A percentile compares a stretch with the other conserved stretches of the same genome.
phyloP scores from a whole-genome alignment of 192 early-diverging fungal genomes.

The Geosiphon pyriformis region DNA sequence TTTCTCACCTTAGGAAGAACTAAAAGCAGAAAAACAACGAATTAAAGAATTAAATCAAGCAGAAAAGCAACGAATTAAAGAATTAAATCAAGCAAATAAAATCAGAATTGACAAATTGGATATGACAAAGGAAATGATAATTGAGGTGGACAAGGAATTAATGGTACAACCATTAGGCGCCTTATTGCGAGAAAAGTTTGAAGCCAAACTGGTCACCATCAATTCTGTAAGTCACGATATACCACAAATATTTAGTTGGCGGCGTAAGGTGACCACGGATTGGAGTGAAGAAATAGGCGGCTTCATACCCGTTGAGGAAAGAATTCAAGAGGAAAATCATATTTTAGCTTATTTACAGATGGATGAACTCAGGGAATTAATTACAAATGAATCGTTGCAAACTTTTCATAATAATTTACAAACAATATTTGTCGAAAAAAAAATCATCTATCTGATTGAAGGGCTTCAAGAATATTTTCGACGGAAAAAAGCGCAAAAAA shows the following conservation, averaged over 20 bases:
- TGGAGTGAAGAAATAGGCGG: slow-evolving; percentile 28
- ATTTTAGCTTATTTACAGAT: slow-evolving; percentile 23
- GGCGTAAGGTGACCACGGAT: slow-evolving; percentile 23
- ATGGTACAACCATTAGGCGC: slow-evolving; percentile 19
- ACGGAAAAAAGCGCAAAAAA: slow-evolving; percentile 18
- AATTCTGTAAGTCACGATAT: neutral
- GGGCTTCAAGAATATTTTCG: slow-evolving; percentile 35
- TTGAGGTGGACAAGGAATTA: slow-evolving; percentile 29
- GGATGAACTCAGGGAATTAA: slow-evolving; percentile 19
- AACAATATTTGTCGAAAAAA: neutral
- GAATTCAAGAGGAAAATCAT: slow-evolving; percentile 26
- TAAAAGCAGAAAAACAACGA: neutral
- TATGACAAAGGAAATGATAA: slow-evolving; percentile 32
- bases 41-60: slow-evolving; percentile 27
- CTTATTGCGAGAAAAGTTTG: slow-evolving; percentile 19
- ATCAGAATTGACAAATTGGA: slow-evolving; percentile 23
- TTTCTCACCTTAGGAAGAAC: neutral
- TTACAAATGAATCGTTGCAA: slow-evolving; percentile 15
- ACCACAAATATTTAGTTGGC: slow-evolving; percentile 33
- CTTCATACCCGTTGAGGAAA: slow-evolving; percentile 28
- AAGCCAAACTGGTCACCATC: slow-evolving; percentile 12
- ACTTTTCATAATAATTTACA: slow-evolving; percentile 14
- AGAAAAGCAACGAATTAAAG: slow-evolving; percentile 20
- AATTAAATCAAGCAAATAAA: slow-evolving; percentile 32
- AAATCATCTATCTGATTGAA: slow-evolving; percentile 35